Conservation (phyloP, 1,139 yeast species). For the Diutina ranongensis region DNA sequence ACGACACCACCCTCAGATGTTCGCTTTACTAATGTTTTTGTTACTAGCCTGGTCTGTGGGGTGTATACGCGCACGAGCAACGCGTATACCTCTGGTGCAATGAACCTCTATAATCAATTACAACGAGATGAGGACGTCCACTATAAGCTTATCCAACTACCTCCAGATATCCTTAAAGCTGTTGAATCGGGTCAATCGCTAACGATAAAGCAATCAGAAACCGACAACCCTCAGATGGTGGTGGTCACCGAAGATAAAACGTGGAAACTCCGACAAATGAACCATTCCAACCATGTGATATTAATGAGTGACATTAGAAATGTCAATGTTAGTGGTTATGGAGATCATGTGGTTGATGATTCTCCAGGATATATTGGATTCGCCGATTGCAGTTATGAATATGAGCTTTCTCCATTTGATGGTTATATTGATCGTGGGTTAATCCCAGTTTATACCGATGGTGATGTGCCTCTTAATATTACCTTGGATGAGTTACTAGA, state of each 20-base stretch:
- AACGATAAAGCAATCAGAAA: constrained; percentile 34
- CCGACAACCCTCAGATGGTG: constrained; percentile 34
- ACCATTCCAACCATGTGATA: constrained; percentile 75
- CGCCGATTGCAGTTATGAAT: constrained; percentile 34
- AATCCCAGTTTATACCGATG: constrained; percentile 39
- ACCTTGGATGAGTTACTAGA: constrained; percentile 29
- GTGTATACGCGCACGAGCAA: too few species aligned
- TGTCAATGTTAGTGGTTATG: constrained; percentile 7
- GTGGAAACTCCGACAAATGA: constrained; percentile 62
- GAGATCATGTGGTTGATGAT: constrained; percentile 6
- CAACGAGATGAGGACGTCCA: not conserved
- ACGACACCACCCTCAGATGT: too few species aligned
- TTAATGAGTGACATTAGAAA: constrained; percentile 26
- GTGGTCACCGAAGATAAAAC: constrained; percentile 51
- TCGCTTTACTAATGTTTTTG: too few species aligned
- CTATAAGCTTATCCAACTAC: constrained; percentile 49
- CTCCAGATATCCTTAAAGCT: constrained; percentile 39
- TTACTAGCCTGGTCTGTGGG: too few species aligned
- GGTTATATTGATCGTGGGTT: constrained; percentile 32
- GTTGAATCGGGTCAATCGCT: constrained; percentile 23
- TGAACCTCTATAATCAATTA: constrained; percentile 1
- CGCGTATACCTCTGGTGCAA: too few species aligned
- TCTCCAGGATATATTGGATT: constrained; percentile 16
- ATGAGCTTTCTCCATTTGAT: constrained; percentile 31
- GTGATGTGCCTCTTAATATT: constrained; percentile 3